Evolutionary conservation across 805 yeast species (phyloP), one percentile per base, ranked within the genome.

Genomic region (Candida silvatica): DNA sequence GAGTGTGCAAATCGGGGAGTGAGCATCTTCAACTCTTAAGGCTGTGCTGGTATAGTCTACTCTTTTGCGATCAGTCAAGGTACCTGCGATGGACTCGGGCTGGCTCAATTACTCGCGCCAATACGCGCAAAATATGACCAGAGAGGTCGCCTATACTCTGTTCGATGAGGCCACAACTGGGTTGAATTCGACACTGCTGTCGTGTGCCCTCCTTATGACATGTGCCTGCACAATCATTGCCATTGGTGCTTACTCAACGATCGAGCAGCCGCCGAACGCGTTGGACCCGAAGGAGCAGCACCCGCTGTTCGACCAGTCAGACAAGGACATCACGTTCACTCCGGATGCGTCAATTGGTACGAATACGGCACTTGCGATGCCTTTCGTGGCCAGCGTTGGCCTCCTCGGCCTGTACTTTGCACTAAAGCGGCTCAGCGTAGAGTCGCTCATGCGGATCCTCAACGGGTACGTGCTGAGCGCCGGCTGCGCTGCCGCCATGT

Each of bases 281-380:
- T 32, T 45, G 20, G 39, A 42, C 1, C 67, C 72, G 16, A 52
- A 50, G 8, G 48, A 43, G 9, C 34, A 49, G 6, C 67, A 66
- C 44, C 63, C 62, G 2, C 37, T 64, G 29, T 67, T 61, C 44
- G 71, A 67, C 44, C 66, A 60, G 14, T 41, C 62, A 2, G 72
- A 67, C 44, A 48, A 50, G 17, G 67, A 64, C 41, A 27, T 41
- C 12, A 39, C 44, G 4, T 35, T 31, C 5, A 26, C 26, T 4
- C 37, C 44, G 11, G 48, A 39, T 5, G 33, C 45, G 1, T 20
- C 38, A 3, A 32, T 39, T 6, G 44, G 51, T 8, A 49, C 46
- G 19, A 49, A 51, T 45, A 31, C 40, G 14, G 77, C 69, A 0
- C 27, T 62, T 4, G 14, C 53, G 3, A 45, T 71, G 48, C 80